A percentile compares a stretch with the other conserved stretches of the same genome.
Conservation (phyloP, 352 stramenopile species). For the Globisporangium barbulae region DNA sequence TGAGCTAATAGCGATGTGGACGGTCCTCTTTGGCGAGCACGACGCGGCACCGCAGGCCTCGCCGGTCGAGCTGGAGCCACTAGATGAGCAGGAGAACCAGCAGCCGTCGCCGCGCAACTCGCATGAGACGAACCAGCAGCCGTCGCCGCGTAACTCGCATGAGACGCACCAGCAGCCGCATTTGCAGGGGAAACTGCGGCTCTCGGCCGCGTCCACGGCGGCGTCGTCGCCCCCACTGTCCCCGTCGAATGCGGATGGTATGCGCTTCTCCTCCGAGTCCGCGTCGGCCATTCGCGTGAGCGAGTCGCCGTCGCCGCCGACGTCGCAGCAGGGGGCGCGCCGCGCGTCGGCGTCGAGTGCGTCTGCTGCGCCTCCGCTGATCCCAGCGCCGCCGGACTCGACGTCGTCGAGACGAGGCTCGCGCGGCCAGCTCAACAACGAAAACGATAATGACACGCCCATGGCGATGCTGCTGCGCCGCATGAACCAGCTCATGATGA, state of each 20-base stretch:
- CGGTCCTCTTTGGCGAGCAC: conserved; percentile 57
- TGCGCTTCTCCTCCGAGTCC: conserved; percentile 18
- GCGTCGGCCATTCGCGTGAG: conserved; percentile 9
- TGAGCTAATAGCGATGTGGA: conserved; percentile 37
- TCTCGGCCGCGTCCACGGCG: conserved; percentile 17
- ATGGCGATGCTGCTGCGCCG: conserved; percentile 79
- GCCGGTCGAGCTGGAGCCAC: conserved; percentile 7
- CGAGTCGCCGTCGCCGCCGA: conserved; percentile 16
- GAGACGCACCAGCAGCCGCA: neutral
- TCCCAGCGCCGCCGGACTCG: conserved; percentile 1
- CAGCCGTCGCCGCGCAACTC: conserved; percentile 12
- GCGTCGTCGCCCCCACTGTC: conserved; percentile 20
- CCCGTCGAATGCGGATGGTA: conserved; percentile 6
- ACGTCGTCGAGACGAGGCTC: conserved; percentile 15
- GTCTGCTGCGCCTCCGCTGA: conserved; percentile 1
- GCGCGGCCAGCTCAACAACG: conserved; percentile 1
- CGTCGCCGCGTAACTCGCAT: conserved; percentile 4
- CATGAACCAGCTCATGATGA: conserved; percentile 83
- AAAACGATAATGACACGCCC: conserved; percentile 28
- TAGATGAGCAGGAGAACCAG: conserved; percentile 18
- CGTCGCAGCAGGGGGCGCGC: conserved; percentile 7
- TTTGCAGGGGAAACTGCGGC: conserved; percentile 11
- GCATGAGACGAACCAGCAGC: neutral
- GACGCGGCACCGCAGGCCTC: conserved; percentile 18
- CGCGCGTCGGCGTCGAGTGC: neutral